Base-by-base conservation (phyloP, 169 alveolate species). In the Fabrea salina region DNA sequence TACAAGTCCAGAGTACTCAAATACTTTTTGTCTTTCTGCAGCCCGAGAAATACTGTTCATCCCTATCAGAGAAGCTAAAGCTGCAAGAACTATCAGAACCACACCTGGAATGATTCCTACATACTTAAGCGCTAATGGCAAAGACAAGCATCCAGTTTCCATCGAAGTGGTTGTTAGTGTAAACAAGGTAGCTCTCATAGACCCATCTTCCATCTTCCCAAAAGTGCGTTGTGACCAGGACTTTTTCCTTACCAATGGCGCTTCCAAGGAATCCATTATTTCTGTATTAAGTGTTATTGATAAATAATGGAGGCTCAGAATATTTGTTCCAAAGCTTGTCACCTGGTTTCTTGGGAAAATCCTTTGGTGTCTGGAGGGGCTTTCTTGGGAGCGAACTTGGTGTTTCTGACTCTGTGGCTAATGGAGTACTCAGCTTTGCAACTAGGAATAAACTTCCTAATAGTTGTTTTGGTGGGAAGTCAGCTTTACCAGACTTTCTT, bases 151-250 rank as follows among this genome's bases (percentile, higher is more conserved):
- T n/a, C 80, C 72, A 27, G 80, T 53, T 19, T 40, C 80, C 67
- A 72, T 72, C 0, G 58, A 11, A 7, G 71, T 16, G 11, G 71
- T 51, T 16, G 35, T 32, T 27, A 72, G 30, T 22, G 66, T 32
- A 43, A 72, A 72, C 16, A 72, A 33, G 13, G 80, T 11, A 25
- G 53, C 72, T 47, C 71, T 27, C 71, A 72, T 27, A 16, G 80
- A 72, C 22, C 70, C 54, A 27, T 44, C 58, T 8, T 27, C 50
- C 25, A 68, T 43, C n/a, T 47, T 47, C 11, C 54, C n/a, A n/a
- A 32, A 30, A 6, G 71, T 66, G 57, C 84, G 84, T 40, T 79
- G 39, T 40, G 80, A 56, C 54, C 80, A 76, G 19, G 84, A 53
- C 77, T 89, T 58, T 51, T 77, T 47, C n/a, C 74, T 13, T 47